Conservation (phyloP, 495 filamentous ascomycete genomes). For the Xylaria intraflava region DNA sequence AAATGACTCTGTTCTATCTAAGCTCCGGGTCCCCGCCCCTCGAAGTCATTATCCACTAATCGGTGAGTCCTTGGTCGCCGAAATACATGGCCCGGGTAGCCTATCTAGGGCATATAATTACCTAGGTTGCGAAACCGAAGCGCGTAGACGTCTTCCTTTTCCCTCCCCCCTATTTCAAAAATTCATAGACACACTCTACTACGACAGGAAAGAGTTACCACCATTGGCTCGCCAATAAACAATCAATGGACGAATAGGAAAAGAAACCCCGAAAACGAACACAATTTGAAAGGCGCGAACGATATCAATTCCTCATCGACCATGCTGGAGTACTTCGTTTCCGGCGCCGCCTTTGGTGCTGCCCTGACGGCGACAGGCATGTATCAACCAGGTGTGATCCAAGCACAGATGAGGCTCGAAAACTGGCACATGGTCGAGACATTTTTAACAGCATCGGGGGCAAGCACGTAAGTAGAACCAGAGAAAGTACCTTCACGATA, state of each 20-base stretch:
- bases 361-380: constrained; percentile 49
- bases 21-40: neutral
- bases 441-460: constrained; percentile 49
- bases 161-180: too few species aligned
- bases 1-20: neutral
- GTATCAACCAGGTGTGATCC: constrained; percentile 45
- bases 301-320: neutral
- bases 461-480: constrained; percentile 44
- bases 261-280: neutral
- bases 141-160: too few species aligned
- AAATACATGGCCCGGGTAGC: neutral
- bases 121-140: neutral
- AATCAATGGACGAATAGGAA: neutral
- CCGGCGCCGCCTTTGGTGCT: constrained; percentile 49
- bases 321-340: constrained; percentile 19
- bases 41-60: neutral
- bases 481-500: neutral
- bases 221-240: too few species aligned
- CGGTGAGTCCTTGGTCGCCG: constrained; percentile 6
- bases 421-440: constrained; percentile 55
- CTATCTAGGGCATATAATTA: neutral
- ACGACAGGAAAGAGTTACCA: too few species aligned
- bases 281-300: constrained; percentile 11
- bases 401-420: constrained; percentile 45
- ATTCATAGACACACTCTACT: too few species aligned